Conservation (phyloP, 176 grass and related monocot species). For the Carex cristatella region DNA sequence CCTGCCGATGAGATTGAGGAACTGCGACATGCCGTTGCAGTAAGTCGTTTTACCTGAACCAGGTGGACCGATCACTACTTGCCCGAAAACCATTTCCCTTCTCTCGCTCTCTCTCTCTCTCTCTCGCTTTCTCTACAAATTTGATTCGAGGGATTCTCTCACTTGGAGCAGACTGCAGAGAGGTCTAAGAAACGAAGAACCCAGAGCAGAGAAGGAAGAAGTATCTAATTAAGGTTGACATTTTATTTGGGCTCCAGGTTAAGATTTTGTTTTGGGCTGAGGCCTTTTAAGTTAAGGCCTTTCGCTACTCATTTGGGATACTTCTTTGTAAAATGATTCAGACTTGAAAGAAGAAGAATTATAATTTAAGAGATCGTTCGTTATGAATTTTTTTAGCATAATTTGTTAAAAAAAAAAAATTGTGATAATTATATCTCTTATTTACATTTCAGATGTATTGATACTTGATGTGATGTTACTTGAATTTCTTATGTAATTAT, state of each 20-base stretch:
- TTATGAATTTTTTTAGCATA: too few relatives aligned
- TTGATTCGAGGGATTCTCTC: not conserved
- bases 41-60: conserved; percentile 97
- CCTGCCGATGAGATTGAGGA: conserved; percentile 75
- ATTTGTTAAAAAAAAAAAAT: too few relatives aligned
- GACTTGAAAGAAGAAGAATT: too few relatives aligned
- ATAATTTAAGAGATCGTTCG: too few relatives aligned
- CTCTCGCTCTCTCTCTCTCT: conserved; percentile 9
- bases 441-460: too few relatives aligned
- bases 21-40: conserved; percentile 96
- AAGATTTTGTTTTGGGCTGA: not conserved
- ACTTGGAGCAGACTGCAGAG: not conserved
- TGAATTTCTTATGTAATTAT: too few relatives aligned
- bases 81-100: conserved; percentile 75
- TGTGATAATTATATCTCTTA: too few relatives aligned
- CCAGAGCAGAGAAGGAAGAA: not conserved
- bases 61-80: conserved; percentile 88
- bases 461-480: too few relatives aligned
- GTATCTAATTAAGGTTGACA: too few relatives aligned
- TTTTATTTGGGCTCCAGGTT: too few relatives aligned
- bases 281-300: not conserved
- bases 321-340: too few relatives aligned
- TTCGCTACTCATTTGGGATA: not conserved
- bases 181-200: not conserved
- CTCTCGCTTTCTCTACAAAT: not conserved